Base-by-base conservation (phyloP, 805 yeast species). In the Hanseniaspora guilliermondii region DNA sequence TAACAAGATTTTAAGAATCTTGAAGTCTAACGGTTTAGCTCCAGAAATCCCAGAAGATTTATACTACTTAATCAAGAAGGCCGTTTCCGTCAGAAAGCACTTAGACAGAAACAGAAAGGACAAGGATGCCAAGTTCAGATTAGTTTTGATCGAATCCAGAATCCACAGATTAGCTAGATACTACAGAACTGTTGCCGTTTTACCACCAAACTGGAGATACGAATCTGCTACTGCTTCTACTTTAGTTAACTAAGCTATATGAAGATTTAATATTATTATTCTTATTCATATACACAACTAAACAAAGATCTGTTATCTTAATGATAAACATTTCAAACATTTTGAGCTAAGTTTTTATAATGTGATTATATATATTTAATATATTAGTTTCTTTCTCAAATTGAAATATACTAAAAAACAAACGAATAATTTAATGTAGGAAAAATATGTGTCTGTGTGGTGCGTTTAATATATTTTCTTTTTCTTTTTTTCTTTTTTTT, bases 201-300 rank as follows among this genome's bases (percentile, higher is more conserved):
- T 93, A 73, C 98, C 99, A 70, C 97, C 99, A 75, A 89, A 85
- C 93, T 93, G 99, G 99, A 93, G 93, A 82, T 93, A 86, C 95
- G 99, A 93, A 82, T 91, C 98, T 67, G 96, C 98, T 73, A 93
- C 98, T 73, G 99, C 99, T 73, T 93, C 98, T 70, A 95, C 99
- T 76, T 83, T 93, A 77, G 99, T 93, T 72, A 91, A 91, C 86
- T 93, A 88, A 77, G 72, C 70, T 68, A 61, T 59, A 57, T 62
- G 56, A 56, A 56, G 54, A 58, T 4, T 5, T 8, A 22, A 22
- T 14, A 21, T 22, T 14, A 14, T 50, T 58, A 38, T 50, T 53
- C 57, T 56, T 57, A 59, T 55, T 59, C 45, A 46, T 44, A 49
- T 56, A 47, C 37, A 57, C 56, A 56, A 3, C 33, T 52, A 42